phyloP scores from a whole-genome alignment of 345 rosid species.

The Excoecaria cochinchinensis region DNA sequence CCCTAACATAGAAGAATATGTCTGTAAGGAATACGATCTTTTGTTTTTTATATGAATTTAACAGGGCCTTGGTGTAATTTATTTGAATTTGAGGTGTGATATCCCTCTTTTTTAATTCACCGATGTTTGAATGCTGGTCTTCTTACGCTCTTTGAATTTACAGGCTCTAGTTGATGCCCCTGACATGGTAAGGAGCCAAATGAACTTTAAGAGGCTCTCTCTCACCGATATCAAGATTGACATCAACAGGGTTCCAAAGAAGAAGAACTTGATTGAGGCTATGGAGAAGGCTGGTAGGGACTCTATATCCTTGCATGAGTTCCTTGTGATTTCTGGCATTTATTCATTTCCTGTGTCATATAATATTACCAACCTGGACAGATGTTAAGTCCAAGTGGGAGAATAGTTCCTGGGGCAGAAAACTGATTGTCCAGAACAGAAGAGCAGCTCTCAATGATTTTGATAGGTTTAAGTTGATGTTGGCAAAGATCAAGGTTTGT shows the following conservation, averaged over 20 bases:
- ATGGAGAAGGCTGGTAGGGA: conserved; percentile 90
- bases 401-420: conserved; percentile 84
- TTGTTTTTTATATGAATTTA: background rate
- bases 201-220: conserved; percentile 88
- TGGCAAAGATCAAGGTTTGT: conserved; percentile 84
- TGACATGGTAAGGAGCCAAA: conserved; percentile 87
- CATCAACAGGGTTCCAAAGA: conserved; percentile 71
- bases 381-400: conserved; percentile 90
- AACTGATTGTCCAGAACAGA: conserved; percentile 70
- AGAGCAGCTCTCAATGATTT: conserved; percentile 79
- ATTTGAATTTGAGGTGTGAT: background rate
- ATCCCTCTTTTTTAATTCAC: background rate
- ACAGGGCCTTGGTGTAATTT: background rate
- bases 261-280: conserved; percentile 81
- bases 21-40: too few species aligned
- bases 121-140: background rate
- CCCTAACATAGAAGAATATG: background rate
- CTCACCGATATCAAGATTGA: conserved; percentile 84
- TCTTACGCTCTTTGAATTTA: background rate
- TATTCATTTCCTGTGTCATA: background rate
- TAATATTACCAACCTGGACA: conserved; percentile 21
- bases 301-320: background rate
- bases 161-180: conserved; percentile 97
- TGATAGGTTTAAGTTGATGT: conserved; percentile 81
- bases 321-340: background rate